Base-by-base conservation (phyloP, 2,329 filamentous ascomycete genomes). In the Aaosphaeria pasadenensis region DNA sequence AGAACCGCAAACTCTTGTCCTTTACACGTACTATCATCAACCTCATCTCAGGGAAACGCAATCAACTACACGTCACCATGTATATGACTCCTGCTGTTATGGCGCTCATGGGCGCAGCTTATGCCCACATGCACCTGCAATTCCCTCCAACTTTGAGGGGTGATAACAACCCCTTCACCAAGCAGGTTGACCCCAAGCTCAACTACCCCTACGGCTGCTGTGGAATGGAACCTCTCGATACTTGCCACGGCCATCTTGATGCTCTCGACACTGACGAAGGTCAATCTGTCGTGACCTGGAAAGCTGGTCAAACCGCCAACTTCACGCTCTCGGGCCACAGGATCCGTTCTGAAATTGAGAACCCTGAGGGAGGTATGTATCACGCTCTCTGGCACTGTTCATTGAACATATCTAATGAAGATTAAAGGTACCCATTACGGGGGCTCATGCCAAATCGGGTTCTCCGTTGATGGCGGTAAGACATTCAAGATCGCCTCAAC, bases 161-260 rank as follows among this genome's bases (percentile, higher is more conserved):
- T 17, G 61, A 67, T 38, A 74, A 76, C 56, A 76, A 76, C 49
- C 73, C 74, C 17, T 64, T 73, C 59, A 68, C 63, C 39, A 36
- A 9, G 7, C 60, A 59, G 36, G 52, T 66, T 1, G 71, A 74
- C 47, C 58, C 54, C 0, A 59, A 67, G 44, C 70, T 77, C 39
- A 66, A 73, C 52, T 76, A 69, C 47, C 74, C 74, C 1, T 75
- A 73, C 50, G 71, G 75, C 45, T 76, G 74, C 62, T 77, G 74
- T 48, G 74, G 73, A 29, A 9, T n/a, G 9, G 33, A 36, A 36
- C 67, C 52, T 5, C 59, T 60, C 35, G 71, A 66, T 29, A 63
- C 70, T 36, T 77, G 75, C 60, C 68, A 70, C 35, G 75, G 74
- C 42, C 74, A 77, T 51, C 62, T 74, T 11, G 59, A 66, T 39